Conservation (phyloP, 768 basidiomycete genomes). For the Calvatia gigantea region DNA sequence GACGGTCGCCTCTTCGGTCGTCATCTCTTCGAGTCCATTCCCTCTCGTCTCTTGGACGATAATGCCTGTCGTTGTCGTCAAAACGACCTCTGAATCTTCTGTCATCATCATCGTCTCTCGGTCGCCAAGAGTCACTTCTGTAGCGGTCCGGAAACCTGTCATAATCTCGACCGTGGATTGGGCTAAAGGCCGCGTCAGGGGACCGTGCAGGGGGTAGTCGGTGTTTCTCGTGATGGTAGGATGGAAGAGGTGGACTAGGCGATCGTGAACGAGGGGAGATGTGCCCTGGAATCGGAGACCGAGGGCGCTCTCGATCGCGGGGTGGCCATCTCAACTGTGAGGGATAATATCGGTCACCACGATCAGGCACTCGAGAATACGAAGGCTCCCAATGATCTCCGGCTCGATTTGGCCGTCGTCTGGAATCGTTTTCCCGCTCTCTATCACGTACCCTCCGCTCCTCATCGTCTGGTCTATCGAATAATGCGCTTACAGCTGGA, state of each 20-base stretch:
- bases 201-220: slow-evolving; percentile 37
- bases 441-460: slow-evolving; percentile 30
- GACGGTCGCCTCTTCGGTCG: slow-evolving; percentile 14
- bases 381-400: slow-evolving; percentile 36
- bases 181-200: slow-evolving; percentile 33
- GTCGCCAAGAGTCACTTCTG: slow-evolving; percentile 19
- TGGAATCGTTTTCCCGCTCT: slow-evolving; percentile 30
- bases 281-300: slow-evolving; percentile 24
- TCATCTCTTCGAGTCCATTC: slow-evolving; percentile 33
- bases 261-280: slow-evolving; percentile 22
- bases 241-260: slow-evolving; percentile 7
- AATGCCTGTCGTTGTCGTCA: slow-evolving; percentile 19
- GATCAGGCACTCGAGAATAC: slow-evolving; percentile 12
- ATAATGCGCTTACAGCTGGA: slow-evolving; percentile 21
- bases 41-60: slow-evolving; percentile 27
- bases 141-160: slow-evolving; percentile 27
- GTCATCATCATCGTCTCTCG: slow-evolving; percentile 26
- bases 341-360: slow-evolving; percentile 8
- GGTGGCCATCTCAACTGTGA: slow-evolving; percentile 4
- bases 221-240: slow-evolving; percentile 31
- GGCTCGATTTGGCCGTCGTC: slow-evolving; percentile 16
- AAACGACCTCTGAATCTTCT: slow-evolving; percentile 24
- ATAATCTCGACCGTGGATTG: slow-evolving; percentile 31
- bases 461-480: slow-evolving; percentile 42
- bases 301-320: slow-evolving; percentile 22